Evolutionary conservation across 2,329 filamentous ascomycete genomes (phyloP).

Genomic region (Metarhizium sp.): DNA sequence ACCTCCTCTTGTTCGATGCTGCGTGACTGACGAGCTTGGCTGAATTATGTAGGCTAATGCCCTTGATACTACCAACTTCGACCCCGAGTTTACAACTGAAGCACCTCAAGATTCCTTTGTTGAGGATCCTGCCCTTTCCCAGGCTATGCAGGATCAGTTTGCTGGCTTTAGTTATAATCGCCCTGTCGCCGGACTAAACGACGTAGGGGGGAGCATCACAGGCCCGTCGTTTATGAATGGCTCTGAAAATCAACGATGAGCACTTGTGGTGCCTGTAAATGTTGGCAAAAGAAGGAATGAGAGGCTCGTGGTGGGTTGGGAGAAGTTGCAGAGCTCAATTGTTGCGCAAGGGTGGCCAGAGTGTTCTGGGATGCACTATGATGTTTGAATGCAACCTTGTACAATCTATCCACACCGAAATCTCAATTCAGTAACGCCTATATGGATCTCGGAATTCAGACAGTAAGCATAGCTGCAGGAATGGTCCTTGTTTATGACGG

Average conservation of each 20-base stretch:
- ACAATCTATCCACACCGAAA: neutral
- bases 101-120: constrained; percentile 85
- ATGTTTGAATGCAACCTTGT: neutral
- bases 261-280: too few relatives aligned
- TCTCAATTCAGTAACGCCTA: neutral
- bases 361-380: too few relatives aligned
- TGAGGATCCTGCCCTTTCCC: constrained; percentile 77
- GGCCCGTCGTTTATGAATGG: constrained; percentile 59
- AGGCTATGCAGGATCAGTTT: constrained; percentile 94
- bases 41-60: neutral
- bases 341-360: too few relatives aligned
- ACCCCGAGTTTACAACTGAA: constrained; percentile 82
- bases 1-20: neutral
- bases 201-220: constrained; percentile 87
- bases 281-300: too few relatives aligned
- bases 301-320: too few relatives aligned
- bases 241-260: too few relatives aligned
- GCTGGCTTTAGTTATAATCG: constrained; percentile 95
- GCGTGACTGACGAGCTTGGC: neutral
- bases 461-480: neutral
- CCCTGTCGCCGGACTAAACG: constrained; percentile 82
- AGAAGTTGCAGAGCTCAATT: too few relatives aligned
- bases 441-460: neutral
- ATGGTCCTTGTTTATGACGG: neutral
- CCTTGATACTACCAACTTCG: constrained; percentile 67